Percentiles rank a stretch among this genome's conserved stretches.
Conservation (phyloP, 2,329 filamentous ascomycete genomes). For the Aureobasidium sp. region DNA sequence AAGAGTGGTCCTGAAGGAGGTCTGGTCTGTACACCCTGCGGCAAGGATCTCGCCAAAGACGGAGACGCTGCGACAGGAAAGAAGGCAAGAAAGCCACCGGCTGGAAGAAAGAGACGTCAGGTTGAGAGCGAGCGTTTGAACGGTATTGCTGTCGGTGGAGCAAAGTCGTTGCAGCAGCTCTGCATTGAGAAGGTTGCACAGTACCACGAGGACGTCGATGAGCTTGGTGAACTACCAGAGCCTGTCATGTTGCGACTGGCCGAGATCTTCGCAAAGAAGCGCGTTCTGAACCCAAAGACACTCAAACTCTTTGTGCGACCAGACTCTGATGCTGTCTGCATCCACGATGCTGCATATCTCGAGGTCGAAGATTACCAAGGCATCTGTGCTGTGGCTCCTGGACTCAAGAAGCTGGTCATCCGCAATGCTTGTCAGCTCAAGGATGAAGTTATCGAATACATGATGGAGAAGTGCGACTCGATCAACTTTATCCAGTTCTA, state of each 20-base stretch:
- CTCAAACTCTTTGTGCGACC: slow-evolving; percentile 44
- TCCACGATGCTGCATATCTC: slow-evolving; percentile 59
- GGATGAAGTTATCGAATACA: slow-evolving; percentile 71
- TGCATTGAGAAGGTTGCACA: slow-evolving; percentile 57
- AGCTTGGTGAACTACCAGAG: slow-evolving; percentile 54
- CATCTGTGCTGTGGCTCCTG: slow-evolving; percentile 68
- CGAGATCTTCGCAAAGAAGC: slow-evolving; percentile 56
- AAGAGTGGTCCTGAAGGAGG: slow-evolving; percentile 75
- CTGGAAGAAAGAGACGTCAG: slow-evolving; percentile 60
- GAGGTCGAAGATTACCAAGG: slow-evolving; percentile 67
- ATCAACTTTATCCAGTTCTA: slow-evolving; percentile 72
- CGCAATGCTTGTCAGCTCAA: slow-evolving; percentile 90
- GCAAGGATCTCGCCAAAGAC: slow-evolving; percentile 58
- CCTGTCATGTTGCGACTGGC: slow-evolving; percentile 49
- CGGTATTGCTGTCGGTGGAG: slow-evolving; percentile 56
- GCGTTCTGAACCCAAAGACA: slow-evolving; percentile 46
- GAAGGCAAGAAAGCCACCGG: slow-evolving; percentile 47
- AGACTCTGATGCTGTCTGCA: slow-evolving; percentile 47
- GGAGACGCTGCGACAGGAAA: slow-evolving; percentile 50
- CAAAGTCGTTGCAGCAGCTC: slow-evolving; percentile 59
- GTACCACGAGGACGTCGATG: slow-evolving; percentile 55
- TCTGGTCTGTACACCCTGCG: slow-evolving; percentile 75
- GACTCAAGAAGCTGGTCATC: slow-evolving; percentile 62
- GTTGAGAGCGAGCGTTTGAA: slow-evolving; percentile 79
- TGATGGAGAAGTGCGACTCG: slow-evolving; percentile 60